phyloP scores from a whole-genome alignment of 2,329 filamentous ascomycete genomes.

The Cladorrhinum sp. region DNA sequence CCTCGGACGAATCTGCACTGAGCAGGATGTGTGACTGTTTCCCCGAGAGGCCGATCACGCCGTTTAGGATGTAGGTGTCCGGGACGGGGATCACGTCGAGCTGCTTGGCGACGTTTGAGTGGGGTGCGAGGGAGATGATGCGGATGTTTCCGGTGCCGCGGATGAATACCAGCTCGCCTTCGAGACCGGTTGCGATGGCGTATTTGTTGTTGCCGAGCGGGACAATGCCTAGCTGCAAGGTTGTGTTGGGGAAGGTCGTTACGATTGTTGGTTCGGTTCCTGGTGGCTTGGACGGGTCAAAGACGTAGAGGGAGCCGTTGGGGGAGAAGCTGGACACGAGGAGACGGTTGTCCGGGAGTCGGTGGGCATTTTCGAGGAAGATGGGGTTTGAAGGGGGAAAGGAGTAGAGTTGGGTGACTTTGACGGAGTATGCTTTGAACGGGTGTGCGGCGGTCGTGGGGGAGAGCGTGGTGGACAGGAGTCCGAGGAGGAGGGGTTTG shows the following conservation, averaged over 20 bases:
- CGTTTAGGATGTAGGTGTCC: conserved; percentile 12
- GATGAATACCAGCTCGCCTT: background rate
- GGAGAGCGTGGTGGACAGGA: background rate
- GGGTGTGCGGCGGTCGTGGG: background rate
- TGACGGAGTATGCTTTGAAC: background rate
- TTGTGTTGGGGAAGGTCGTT: conserved; percentile 1
- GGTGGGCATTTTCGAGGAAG: conserved; percentile 1
- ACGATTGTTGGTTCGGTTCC: background rate
- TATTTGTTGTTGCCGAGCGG: background rate
- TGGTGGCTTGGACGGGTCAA: background rate
- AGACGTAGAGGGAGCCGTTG: background rate
- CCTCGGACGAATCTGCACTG: conserved; percentile 4
- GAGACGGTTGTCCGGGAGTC: conserved; percentile 2
- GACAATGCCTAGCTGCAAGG: conserved; percentile 2
- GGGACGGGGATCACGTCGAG: conserved; percentile 4
- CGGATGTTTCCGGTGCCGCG: background rate
- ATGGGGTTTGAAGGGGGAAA: conserved; percentile 2
- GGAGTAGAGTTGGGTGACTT: background rate
- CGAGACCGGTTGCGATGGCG: background rate
- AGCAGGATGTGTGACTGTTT: conserved; percentile 1
- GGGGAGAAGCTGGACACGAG: background rate
- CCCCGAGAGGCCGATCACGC: background rate
- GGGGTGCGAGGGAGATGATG: background rate
- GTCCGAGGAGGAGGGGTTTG: background rate
- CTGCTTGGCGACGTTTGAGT: background rate